Conservation (phyloP, 1,284 basidiomycete species). For the Sporisorium exsertum region DNA sequence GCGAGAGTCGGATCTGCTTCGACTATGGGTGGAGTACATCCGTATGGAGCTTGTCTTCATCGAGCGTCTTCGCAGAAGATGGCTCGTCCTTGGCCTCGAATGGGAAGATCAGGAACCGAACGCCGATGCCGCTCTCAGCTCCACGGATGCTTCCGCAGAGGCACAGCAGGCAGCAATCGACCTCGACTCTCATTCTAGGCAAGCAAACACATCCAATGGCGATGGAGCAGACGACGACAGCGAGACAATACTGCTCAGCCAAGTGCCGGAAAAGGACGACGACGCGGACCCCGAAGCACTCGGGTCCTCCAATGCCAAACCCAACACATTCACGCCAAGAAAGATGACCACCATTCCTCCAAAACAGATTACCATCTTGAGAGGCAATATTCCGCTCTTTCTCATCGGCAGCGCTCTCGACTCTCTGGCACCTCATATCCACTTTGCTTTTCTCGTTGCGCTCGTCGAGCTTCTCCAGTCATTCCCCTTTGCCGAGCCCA, state of each 20-base stretch:
- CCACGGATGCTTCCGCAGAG: conserved; percentile 23
- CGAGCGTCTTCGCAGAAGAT: conserved; percentile 83
- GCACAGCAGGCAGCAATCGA: conserved; percentile 40
- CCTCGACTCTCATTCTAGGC: conserved; percentile 21
- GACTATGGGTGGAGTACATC: conserved; percentile 73
- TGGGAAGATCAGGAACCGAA: conserved; percentile 28
- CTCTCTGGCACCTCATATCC: conserved; percentile 49
- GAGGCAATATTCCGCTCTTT: conserved; percentile 57
- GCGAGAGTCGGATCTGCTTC: conserved; percentile 54
- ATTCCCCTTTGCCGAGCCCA: conserved; percentile 58
- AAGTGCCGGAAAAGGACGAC: conserved; percentile 38
- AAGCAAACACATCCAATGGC: not conserved
- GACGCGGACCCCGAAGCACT: conserved; percentile 27
- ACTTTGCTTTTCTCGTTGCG: conserved; percentile 51
- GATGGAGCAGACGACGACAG: conserved; percentile 23
- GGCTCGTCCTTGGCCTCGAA: conserved; percentile 80
- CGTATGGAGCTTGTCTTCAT: conserved; percentile 91
- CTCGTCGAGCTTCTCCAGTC: conserved; percentile 50
- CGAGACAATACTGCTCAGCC: conserved; percentile 41
- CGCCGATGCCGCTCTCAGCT: not conserved
- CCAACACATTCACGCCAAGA: conserved; percentile 31
- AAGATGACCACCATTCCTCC: conserved; percentile 39
- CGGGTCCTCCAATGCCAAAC: conserved; percentile 22
- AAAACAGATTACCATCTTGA: conserved; percentile 55
- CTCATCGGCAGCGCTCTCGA: conserved; percentile 52